Base-by-base conservation (phyloP, 2,329 filamentous ascomycete genomes). In the Aspergillus sp. region DNA sequence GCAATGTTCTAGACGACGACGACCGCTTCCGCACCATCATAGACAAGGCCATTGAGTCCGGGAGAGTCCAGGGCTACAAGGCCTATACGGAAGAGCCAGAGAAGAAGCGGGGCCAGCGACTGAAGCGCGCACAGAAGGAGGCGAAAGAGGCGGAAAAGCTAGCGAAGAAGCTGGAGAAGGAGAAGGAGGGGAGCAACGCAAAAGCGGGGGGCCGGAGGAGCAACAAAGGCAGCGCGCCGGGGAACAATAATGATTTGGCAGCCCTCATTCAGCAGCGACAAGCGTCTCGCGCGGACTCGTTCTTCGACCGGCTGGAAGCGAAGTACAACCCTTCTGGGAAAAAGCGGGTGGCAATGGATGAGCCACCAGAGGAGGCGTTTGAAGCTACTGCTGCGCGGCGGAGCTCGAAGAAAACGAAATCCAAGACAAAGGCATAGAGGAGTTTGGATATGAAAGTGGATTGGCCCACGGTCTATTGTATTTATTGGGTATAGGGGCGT, bases 1-100 rank as follows among this genome's bases (percentile, higher is more conserved):
- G 91, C 66, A 84, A 93, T 68, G 87, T 92, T 9, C 70, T 91
- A 2, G 86, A 89, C 54, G 95, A 99, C 65, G 95, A 99, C 66
- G 87, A 89, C 55, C 83, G 95, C 8, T 97, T 96, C 76, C 84
- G 91, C 14, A 75, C 70, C 15, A 90, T 96, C 45, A 91, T 99
- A 55, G 86, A 96, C 68, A 81, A 86, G 37, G 95, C 92, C 3
- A 95, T 99, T 68, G 79, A 82, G 37, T 81, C 78, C 4, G 85
- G 85, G 1, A 85, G 90, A 39, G 88, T 96, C 0, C 75, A 86
- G 44, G 78, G 79, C 0, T 93, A 86, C 72, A 77, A 82, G 19
- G 82, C 82, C 5, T 99, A 96, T 71, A 84, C 84, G 2, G 82
- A 87, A 24, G 92, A 97, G 77, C 83, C 81, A n/a, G 86, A 86